Base-by-base conservation (phyloP, 2,329 filamentous ascomycete species). In the Amphichorda felina region DNA sequence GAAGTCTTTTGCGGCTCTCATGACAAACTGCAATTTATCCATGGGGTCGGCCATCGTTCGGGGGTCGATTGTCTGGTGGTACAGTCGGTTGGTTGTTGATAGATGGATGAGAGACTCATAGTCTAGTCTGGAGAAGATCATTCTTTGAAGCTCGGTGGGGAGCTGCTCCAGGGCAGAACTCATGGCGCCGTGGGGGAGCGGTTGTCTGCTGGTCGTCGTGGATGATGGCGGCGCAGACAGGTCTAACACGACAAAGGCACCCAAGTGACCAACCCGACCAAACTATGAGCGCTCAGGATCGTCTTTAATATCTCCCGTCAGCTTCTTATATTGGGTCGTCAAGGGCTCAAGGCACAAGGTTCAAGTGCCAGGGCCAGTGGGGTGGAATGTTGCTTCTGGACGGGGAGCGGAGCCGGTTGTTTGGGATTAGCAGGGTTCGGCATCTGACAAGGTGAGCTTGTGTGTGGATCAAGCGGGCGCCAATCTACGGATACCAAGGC, bases 41-140 rank as follows among this genome's bases (percentile, higher is more conserved):
- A 36, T 28, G 5, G 50, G 38, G 17, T 50, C 45, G n/a, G 59
- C 56, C 45, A 59, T 56, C 10, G 35, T 40, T 32, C 48, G 51
- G 3, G 59, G 56, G 19, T 58, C 43, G 33, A 62, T 46, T 5
- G 43, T 40, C 22, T 41, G 46, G 37, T 59, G 43, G 38, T 60
- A 56, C 40, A 53, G 48, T 24, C 49, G 47, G 38, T 55, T 62
- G 44, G 49, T 48, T 16, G 51, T 54, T 2, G 58, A 62, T 5
- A 62, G 45, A 35, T 54, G 48, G 30, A 62, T 62, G 22, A 62
- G 50, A n/a, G 56, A 50, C 40, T 60, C 54, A 32, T 62, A 62
- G 43, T 61, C 57, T n/a, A 62, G 42, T 18, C 51, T 34, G 5
- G 49, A 50, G 35, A 54, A 54, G 29, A 62, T 45, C 24, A 56